Evolutionary conservation across 495 filamentous ascomycete species (phyloP).

Genomic region (Talaromyces thailandensis): DNA sequence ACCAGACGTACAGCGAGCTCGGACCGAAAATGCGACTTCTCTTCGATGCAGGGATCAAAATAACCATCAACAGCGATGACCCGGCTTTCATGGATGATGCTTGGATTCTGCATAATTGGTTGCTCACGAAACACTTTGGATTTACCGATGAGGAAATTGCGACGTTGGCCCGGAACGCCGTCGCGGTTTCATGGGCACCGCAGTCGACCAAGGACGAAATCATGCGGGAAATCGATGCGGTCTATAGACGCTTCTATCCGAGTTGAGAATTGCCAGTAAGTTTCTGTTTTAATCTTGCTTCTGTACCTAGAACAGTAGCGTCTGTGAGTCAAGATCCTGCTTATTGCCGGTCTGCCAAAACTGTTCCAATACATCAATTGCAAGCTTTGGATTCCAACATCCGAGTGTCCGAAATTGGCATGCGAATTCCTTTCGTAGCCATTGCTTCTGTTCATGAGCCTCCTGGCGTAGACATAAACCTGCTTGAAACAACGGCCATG

Average conservation of each 20-base stretch:
- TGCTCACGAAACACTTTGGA: conserved; percentile 18
- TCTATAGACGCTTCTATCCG: neutral
- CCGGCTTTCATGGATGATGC: conserved; percentile 34
- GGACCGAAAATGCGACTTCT: conserved; percentile 27
- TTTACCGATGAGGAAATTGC: conserved; percentile 26
- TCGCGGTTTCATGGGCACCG: conserved; percentile 29
- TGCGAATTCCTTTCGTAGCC: neutral
- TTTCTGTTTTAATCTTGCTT: neutral
- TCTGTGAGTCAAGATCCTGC: neutral
- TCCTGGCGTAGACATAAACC: neutral
- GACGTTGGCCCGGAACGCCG: conserved; percentile 22
- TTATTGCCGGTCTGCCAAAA: neutral
- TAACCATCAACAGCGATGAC: conserved; percentile 32
- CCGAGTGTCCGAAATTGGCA: neutral
- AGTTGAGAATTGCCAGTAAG: neutral
- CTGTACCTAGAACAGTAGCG: neutral
- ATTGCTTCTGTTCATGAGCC: neutral
- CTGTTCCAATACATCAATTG: neutral
- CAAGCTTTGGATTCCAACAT: neutral
- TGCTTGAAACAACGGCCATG: neutral
- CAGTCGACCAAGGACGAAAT: neutral
- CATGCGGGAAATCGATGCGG: neutral
- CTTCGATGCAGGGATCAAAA: conserved; percentile 22
- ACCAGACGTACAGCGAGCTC: conserved; percentile 23
- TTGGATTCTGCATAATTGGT: conserved; percentile 32